Conservation (phyloP, 83 land plant species). For the Diphasiastrum complanatum region DNA sequence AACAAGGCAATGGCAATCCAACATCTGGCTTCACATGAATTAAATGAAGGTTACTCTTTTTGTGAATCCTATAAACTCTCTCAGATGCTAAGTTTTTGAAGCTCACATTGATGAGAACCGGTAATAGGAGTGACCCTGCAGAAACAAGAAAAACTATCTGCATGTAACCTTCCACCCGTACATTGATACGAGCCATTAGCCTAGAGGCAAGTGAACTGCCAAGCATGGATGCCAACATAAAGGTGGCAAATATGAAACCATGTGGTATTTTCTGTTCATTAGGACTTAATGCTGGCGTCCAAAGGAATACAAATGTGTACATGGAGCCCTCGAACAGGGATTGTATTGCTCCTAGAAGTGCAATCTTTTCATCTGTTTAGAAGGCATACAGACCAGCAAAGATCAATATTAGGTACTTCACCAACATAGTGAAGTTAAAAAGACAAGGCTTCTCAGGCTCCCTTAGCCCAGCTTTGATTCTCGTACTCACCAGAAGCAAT, state of each 20-base stretch:
- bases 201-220: conserved; percentile 5
- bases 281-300: conserved; percentile 5
- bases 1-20: too few relatives aligned
- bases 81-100: too few relatives aligned
- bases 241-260: conserved; percentile 15
- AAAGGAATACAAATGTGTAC: conserved; percentile 13
- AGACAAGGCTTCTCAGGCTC: too few relatives aligned
- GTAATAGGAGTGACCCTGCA: conserved; percentile 4
- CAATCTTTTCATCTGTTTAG: conserved; percentile 13
- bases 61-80: too few relatives aligned
- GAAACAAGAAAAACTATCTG: conserved; percentile 2
- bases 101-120: conserved; percentile 1
- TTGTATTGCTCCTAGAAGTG: conserved; percentile 10
- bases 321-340: conserved; percentile 14
- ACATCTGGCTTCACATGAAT: too few relatives aligned
- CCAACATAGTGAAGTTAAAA: too few relatives aligned
- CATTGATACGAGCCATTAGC: conserved; percentile 3
- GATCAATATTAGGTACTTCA: background rate
- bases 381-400: background rate
- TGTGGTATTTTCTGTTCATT: conserved; percentile 9
- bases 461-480: too few relatives aligned
- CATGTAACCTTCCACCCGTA: conserved; percentile 6
- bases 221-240: conserved; percentile 15
- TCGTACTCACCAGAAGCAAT: conserved; percentile 15
- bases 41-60: too few relatives aligned